Base-by-base conservation (phyloP, 768 basidiomycete genomes). In the Exsudoporus frostii region DNA sequence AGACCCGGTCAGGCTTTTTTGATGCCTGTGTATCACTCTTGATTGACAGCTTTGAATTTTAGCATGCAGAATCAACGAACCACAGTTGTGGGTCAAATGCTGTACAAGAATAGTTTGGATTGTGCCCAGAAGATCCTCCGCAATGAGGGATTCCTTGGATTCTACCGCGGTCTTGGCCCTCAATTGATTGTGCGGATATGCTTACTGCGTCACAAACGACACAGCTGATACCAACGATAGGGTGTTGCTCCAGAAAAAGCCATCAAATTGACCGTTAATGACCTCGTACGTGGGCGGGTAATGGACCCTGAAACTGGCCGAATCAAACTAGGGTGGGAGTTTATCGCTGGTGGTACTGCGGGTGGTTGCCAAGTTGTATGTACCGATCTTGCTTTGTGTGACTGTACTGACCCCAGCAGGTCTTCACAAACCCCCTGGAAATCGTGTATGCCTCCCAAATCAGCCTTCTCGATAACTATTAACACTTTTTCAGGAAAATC, bases 51-150 rank as follows among this genome's bases (percentile, higher is more conserved):
- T 13, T 50, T 52, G 29, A 39, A 48, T 38, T 22, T 33, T 39
- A 92, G 93, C 36, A 93, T 99, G 80, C 97, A 99, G 76, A 99
- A 99, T 68, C 97, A 99, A 70, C 85, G 97, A 14, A 92, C 87
- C 57, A 93, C 90, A 7, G 91, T 99, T 20, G 97, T 99, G 29
- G 97, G 97, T 34, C 96, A 99, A 73, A 75, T 98, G 64, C 72
- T 98, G 41, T 99, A 99, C 77, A 90, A 94, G 77, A 98, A 97
- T 76, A 95, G 92, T 62, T 65, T 90, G 34, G 97, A 99, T 66
- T 99, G 97, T 67, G 88, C 94, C 29, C 78, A 79, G 64, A 98
- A 96, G 68, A 95, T 99, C 24, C 85, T 98, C 70, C 82, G 85
- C 50, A 97, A 97, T 65, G 97, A 99, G 73, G 97, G 97, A 17